These are phyloP conservation scores for Aspergillus tubingensis DNA, from an alignment of 2,329 filamentous ascomycete genomes.

Conservation along the genomic window DNA sequence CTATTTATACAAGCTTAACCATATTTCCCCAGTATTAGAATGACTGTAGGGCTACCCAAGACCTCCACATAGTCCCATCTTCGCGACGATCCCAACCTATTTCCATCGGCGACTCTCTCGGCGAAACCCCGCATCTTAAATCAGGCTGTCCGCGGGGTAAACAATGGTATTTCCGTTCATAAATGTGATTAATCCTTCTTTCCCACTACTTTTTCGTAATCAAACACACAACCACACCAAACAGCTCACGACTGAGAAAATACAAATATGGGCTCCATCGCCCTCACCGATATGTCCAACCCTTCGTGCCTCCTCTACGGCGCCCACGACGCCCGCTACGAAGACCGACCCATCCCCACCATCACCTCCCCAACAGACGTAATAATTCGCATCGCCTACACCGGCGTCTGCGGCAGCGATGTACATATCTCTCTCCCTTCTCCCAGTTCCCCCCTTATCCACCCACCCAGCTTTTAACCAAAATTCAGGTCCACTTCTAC, in stretches of 20 bases:
- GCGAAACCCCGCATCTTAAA: background rate
- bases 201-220: too few species aligned
- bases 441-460: background rate
- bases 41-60: too few species aligned
- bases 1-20: too few species aligned
- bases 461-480: background rate
- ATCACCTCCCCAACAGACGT: conserved; percentile 43
- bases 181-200: too few species aligned
- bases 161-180: too few species aligned
- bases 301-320: conserved; percentile 48
- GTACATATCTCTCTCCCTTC: conserved; percentile 15
- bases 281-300: conserved; percentile 26
- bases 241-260: background rate
- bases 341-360: conserved; percentile 41
- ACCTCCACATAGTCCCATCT: background rate
- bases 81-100: background rate
- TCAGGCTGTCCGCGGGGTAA: too few species aligned
- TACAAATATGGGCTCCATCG: conserved; percentile 53
- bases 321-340: conserved; percentile 38
- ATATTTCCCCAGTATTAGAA: too few species aligned
- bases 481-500: conserved; percentile 42
- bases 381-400: conserved; percentile 46
- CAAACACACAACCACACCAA: background rate
- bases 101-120: background rate
- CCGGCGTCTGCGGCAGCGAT: conserved; percentile 48